phyloP scores from a whole-genome alignment of 768 basidiomycete species.

The Guyanaporus albipodus region DNA sequence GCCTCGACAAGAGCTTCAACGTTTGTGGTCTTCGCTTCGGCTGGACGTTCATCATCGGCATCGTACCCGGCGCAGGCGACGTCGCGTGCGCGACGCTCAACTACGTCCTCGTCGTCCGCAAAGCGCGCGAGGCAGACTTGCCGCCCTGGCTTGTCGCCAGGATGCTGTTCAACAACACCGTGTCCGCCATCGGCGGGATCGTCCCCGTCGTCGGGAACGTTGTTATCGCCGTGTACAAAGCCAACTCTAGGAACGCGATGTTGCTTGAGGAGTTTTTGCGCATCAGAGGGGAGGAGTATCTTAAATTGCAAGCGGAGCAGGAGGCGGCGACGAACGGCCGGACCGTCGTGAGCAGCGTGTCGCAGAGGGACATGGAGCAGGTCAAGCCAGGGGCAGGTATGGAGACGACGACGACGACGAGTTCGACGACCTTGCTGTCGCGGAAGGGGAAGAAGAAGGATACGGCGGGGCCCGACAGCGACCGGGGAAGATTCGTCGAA shows the following conservation, averaged over 20 bases:
- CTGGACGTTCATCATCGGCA: conserved; percentile 78
- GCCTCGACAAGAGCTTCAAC: conserved; percentile 83
- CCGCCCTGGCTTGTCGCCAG: conserved; percentile 60
- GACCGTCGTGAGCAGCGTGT: conserved; percentile 12
- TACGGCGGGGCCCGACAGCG: conserved; percentile 12
- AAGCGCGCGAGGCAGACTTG: conserved; percentile 69
- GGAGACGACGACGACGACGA: conserved; percentile 35
- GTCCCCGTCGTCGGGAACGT: conserved; percentile 77
- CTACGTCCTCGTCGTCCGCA: conserved; percentile 73
- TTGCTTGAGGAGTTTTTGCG: conserved; percentile 83
- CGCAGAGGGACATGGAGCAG: conserved; percentile 37
- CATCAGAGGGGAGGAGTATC: conserved; percentile 68
- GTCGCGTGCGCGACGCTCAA: conserved; percentile 59
- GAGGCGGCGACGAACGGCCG: conserved; percentile 21
- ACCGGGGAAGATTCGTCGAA: conserved; percentile 39
- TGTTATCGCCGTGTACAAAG: conserved; percentile 71
- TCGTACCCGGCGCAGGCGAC: conserved; percentile 70
- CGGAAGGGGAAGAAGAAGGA: conserved; percentile 22
- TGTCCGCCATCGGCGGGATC: conserved; percentile 63
- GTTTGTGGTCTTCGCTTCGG: conserved; percentile 82
- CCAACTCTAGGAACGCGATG: conserved; percentile 85
- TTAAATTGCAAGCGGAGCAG: conserved; percentile 45
- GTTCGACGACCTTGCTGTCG: conserved; percentile 10
- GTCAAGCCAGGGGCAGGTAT: conserved; percentile 55
- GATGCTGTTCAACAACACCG: conserved; percentile 75